Conservation (phyloP, 176 grass and related monocot species). For the Cenchrus purpureus region DNA sequence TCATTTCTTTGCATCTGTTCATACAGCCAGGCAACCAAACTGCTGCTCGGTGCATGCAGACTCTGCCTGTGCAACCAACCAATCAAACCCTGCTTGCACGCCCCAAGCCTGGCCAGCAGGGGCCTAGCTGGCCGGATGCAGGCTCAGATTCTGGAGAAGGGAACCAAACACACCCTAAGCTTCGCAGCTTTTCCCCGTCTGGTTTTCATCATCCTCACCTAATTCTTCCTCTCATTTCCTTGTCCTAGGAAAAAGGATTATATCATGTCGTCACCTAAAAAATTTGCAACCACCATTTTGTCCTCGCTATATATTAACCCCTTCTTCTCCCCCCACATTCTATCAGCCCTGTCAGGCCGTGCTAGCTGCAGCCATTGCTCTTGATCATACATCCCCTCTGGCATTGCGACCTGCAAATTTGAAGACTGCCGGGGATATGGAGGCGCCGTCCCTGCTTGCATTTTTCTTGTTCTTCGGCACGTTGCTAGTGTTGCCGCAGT, state of each 20-base stretch:
- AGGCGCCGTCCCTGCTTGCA: background rate
- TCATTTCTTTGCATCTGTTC: no score
- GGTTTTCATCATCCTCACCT: conserved; percentile 35
- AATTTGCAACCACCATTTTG: conserved; percentile 36
- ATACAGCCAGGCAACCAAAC: no score
- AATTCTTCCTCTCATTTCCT: background rate
- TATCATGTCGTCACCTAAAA: conserved; percentile 62
- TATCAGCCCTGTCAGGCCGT: background rate
- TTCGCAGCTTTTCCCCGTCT: background rate
- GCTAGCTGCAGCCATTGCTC: background rate
- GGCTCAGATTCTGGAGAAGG: no score
- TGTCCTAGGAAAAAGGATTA: background rate
- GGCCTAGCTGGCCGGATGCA: no score
- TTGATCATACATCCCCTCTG: background rate
- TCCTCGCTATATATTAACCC: conserved; percentile 29
- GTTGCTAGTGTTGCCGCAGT: conserved; percentile 35
- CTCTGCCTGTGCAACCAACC: no score
- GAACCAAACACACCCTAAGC: background rate
- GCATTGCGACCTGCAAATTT: background rate
- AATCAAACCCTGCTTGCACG: no score
- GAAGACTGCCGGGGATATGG: conserved; percentile 29
- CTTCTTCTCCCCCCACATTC: background rate
- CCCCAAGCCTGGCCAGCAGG: no score
- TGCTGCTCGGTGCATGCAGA: no score
- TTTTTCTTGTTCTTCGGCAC: conserved; percentile 34